Conservation (phyloP, 345 rosid genomes). For the Hypericum perforatum region DNA sequence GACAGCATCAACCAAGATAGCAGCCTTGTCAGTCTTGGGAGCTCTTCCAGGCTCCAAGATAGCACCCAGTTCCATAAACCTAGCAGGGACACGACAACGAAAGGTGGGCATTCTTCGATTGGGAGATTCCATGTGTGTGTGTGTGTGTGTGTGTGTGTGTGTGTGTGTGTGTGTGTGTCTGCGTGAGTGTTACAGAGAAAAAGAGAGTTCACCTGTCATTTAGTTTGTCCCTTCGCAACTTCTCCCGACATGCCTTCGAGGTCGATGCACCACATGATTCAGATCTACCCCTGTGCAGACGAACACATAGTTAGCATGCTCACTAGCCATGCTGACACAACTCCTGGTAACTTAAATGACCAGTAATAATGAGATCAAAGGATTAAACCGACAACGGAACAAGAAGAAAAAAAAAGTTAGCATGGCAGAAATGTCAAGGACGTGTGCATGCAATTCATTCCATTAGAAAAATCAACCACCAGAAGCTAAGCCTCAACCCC, state of each 20-base stretch:
- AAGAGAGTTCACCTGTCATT: constrained; percentile 49
- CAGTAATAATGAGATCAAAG: too few species aligned
- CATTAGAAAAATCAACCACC: too few species aligned
- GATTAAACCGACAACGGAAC: too few species aligned
- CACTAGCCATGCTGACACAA: too few species aligned
- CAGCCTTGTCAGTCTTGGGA: constrained; percentile 71
- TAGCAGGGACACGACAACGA: constrained; percentile 10
- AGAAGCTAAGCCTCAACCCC: too few species aligned
- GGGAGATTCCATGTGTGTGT: too few species aligned
- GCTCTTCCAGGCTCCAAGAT: constrained; percentile 78
- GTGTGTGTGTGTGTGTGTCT: not conserved
- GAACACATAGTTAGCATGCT: too few species aligned
- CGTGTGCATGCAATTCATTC: too few species aligned
- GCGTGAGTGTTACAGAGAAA: constrained; percentile 3
- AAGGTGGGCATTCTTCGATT: too few species aligned
- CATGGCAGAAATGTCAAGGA: too few species aligned
- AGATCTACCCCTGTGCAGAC: constrained; percentile 18
- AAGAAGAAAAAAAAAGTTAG: too few species aligned
- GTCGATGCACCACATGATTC: constrained; percentile 47
- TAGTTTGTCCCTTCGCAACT: constrained; percentile 72
- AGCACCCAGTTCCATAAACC: constrained; percentile 74
- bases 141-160: not conserved
- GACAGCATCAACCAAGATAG: constrained; percentile 75
- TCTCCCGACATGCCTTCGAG: constrained; percentile 94
- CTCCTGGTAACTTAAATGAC: too few species aligned